Base-by-base conservation (phyloP, 768 basidiomycete species). In the Phanerochaete sordida region DNA sequence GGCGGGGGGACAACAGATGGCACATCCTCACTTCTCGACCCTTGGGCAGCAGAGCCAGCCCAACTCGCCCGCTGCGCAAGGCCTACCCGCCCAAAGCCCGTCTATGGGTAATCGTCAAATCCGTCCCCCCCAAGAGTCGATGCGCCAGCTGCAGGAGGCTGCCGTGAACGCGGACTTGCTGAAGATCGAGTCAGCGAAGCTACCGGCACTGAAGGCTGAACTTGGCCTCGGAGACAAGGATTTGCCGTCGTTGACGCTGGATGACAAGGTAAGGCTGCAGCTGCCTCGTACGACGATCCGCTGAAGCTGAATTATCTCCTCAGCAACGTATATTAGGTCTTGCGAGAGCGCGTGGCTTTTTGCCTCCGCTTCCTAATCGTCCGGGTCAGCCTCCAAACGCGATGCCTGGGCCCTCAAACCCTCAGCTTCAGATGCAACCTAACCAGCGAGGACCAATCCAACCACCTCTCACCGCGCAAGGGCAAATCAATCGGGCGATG, bases 261-360 rank as follows among this genome's bases (percentile, higher is more conserved):
- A 75, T 0, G 88, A 90, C n/a, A 90, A 88, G 81, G 88, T n/a
- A n/a, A n/a, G n/a, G n/a, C n/a, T 88, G 62, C 45, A 73, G 59
- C 24, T 27, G 1, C n/a, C n/a, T n/a, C n/a, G n/a, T n/a, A n/a
- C n/a, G n/a, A n/a, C n/a, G n/a, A n/a, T n/a, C n/a, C n/a, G n/a
- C n/a, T n/a, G n/a, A n/a, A n/a, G n/a, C n/a, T n/a, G n/a, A n/a
- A n/a, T n/a, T n/a, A n/a, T n/a, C n/a, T n/a, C n/a, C 44, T 63
- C 59, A 83, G 81, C 71, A 60, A 66, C 72, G 72, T 23, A 73
- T 84, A 39, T 27, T 81, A 26, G 45, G 24, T 1, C 0, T 64
- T 0, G 67, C 70, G 62, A 72, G 72, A 57, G 66, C 63, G 59
- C 72, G 70, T 19, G 52, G 48, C 28, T 30, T 31, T 44, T 9